These are phyloP conservation scores for Dactylis glomerata DNA, from an alignment of 176 grass and related monocot genomes.

Conservation along the genomic window DNA sequence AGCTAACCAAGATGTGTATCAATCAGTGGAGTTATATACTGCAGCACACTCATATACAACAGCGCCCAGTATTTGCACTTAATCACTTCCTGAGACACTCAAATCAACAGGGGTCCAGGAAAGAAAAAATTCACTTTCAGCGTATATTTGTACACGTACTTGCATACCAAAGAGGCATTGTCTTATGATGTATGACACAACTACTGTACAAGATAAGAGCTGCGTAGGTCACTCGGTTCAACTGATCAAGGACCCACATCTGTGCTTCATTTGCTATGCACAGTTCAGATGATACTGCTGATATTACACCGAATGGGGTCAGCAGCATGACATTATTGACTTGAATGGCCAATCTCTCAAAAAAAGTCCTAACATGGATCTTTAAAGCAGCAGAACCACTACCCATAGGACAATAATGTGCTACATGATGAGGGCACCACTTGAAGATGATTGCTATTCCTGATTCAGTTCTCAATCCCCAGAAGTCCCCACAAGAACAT, in stretches of 20 bases:
- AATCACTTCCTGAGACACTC: not conserved
- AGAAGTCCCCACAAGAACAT: slow-evolving; percentile 61
- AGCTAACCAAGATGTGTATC: not conserved
- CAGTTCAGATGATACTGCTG: slow-evolving; percentile 30
- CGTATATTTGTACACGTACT: slow-evolving; percentile 8
- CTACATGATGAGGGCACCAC: slow-evolving; percentile 38
- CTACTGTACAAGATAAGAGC: slow-evolving; percentile 10
- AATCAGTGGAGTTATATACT: not conserved
- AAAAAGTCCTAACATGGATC: slow-evolving; percentile 43
- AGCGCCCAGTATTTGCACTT: not conserved
- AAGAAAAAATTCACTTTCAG: slow-evolving; percentile 21
- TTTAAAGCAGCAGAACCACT: slow-evolving; percentile 40
- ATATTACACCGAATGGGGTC: slow-evolving; percentile 37
- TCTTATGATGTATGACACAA: not conserved
- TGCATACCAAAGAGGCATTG: slow-evolving; percentile 4
- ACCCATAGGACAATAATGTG: slow-evolving; percentile 56
- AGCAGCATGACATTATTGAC: slow-evolving; percentile 54
- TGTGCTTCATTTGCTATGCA: slow-evolving; percentile 38
- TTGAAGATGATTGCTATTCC: slow-evolving; percentile 23
- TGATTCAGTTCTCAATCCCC: slow-evolving; percentile 34
- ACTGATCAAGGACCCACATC: slow-evolving; percentile 29
- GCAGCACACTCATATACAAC: slow-evolving; percentile 1
- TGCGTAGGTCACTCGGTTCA: slow-evolving; percentile 9
- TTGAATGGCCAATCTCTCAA: slow-evolving; percentile 32
- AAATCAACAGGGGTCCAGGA: not conserved